Evolutionary conservation across 306 rosid species (phyloP).

Genomic region (Cicer yamashitae): DNA sequence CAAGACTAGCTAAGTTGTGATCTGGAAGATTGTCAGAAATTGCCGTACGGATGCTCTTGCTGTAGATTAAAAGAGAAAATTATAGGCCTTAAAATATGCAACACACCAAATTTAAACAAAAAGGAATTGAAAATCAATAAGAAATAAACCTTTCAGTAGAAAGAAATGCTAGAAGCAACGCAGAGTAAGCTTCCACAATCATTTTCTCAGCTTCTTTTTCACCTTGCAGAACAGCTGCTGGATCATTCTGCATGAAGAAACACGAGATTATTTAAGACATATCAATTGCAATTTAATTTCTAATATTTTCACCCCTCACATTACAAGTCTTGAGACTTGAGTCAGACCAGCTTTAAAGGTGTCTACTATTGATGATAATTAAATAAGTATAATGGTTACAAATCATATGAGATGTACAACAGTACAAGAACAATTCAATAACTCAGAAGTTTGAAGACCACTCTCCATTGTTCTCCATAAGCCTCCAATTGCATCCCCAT

Average conservation of each 20-base stretch:
- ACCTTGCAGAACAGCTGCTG: conserved; percentile 81
- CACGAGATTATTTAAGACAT: conserved; percentile 39
- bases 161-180: conserved; percentile 63
- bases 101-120: neutral
- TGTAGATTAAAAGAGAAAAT: conserved; percentile 39
- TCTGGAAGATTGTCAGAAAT: conserved; percentile 61
- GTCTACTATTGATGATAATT: conserved; percentile 20
- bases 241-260: conserved; percentile 70
- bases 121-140: conserved; percentile 4
- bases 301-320: neutral
- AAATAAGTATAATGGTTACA: conserved; percentile 13
- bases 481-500: conserved; percentile 26
- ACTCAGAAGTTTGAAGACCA: conserved; percentile 9
- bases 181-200: conserved; percentile 63
- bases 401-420: conserved; percentile 28
- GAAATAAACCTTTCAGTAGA: conserved; percentile 57
- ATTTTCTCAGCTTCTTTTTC: conserved; percentile 91
- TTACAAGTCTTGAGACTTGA: neutral
- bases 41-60: conserved; percentile 56
- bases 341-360: conserved; percentile 11
- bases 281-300: conserved; percentile 1
- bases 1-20: conserved; percentile 72
- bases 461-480: conserved; percentile 18
- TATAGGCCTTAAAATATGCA: conserved; percentile 18
- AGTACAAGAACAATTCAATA: neutral